Evolutionary conservation across 352 stramenopile species (phyloP), one percentile per base, ranked within the genome.

Genomic region (Saprolegnia diclina): DNA sequence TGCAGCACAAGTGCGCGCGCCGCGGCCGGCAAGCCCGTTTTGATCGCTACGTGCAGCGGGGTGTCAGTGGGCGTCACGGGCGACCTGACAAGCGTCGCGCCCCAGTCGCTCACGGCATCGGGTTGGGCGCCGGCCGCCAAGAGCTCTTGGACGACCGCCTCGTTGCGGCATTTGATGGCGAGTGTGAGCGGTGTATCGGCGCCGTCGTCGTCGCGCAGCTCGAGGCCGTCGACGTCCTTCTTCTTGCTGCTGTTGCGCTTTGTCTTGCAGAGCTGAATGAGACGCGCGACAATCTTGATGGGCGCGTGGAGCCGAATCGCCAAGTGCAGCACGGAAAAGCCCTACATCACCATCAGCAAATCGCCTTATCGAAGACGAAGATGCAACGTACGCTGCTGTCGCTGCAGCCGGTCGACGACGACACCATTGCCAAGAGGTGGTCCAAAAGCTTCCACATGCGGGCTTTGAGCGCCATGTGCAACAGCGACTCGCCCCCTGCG

Each of bases 371-470:
- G n/a, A n/a, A n/a, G 29, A 35, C 29, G 29, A 22, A 54, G 24
- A 24, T 10, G 52, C 11, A 3, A 4, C 35, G 11, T 42, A 59
- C 35, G 24, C 24, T 7, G 32, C 9, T 16, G 22, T 21, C 29
- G 61, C 65, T 57, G 22, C 50, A 55, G 42, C 16, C 78, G 55
- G 9, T 56, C 67, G 63, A 90, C 83, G 73, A 79, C 13, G 81
- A 73, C 4, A 77, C 73, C 42, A 75, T 72, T 32, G 78, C 68
- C 4, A 91, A 64, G 13, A 92, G 65, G 16, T 71, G 70, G 45
- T 77, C 73, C n/a, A 87, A 79, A n/a, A 89, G 67, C 5, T 72
- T 74, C 84, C 84, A 92, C 62, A 91, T 76, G n/a, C 59, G 74
- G 10, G 78, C 75, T 59, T 79, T 78, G 37, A 92, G 71, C 6